Percentiles rank a stretch among this genome's conserved stretches.
phyloP scores from a whole-genome alignment of 164 flowering plant species.

The Piper longum region DNA sequence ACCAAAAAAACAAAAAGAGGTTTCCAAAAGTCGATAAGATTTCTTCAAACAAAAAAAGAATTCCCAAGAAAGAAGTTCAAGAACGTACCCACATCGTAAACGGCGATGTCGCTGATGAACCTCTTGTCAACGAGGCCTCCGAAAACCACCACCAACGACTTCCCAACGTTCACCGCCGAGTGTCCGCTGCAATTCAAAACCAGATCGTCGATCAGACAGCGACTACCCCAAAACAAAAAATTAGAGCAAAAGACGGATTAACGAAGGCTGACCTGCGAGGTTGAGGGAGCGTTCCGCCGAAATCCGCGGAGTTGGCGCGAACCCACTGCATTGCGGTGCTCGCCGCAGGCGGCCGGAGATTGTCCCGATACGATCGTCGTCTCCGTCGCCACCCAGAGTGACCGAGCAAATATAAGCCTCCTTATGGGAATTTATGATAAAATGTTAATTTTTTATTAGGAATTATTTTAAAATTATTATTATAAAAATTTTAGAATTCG shows the following conservation, averaged over 20 bases:
- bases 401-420: no score
- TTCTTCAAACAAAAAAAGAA: not conserved
- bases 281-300: slow-evolving; percentile 58
- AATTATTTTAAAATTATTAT: no score
- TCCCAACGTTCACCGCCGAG: slow-evolving; percentile 69
- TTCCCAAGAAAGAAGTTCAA: not conserved
- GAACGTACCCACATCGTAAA: slow-evolving; percentile 61
- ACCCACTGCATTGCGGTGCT: slow-evolving; percentile 61
- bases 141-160: slow-evolving; percentile 71
- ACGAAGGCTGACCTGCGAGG: slow-evolving; percentile 52
- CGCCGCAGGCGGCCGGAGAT: not conserved
- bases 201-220: not conserved
- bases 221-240: not conserved
- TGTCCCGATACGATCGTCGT: no score
- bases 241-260: not conserved
- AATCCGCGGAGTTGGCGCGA: slow-evolving; percentile 73
- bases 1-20: no score
- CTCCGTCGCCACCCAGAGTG: no score
- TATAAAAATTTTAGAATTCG: no score
- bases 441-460: no score
- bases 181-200: slow-evolving; percentile 54
- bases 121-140: slow-evolving; percentile 84
- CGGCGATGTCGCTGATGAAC: slow-evolving; percentile 62
- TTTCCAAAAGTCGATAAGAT: no score
- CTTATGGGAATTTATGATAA: no score